Evolutionary conservation across 2,329 filamentous ascomycete genomes (phyloP).

Genomic region (Penicillium sp.): DNA sequence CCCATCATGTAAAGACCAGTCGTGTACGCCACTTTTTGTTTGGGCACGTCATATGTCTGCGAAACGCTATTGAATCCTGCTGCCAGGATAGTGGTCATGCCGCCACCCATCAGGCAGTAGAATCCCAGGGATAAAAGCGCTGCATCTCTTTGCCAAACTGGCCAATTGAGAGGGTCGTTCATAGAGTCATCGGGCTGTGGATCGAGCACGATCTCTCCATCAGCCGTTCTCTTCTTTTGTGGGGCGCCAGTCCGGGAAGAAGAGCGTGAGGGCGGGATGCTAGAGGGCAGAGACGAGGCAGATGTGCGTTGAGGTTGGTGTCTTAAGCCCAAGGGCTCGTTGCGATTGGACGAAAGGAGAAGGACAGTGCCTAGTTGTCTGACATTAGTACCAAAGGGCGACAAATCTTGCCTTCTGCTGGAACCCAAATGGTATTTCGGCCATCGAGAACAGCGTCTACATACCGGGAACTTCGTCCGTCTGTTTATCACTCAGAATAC

Average conservation of each 20-base stretch:
- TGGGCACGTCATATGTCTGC: constrained; percentile 65
- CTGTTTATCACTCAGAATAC: constrained; percentile 78
- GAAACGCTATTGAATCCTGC: constrained; percentile 88
- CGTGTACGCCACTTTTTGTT: constrained; percentile 78
- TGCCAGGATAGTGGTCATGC: constrained; percentile 87
- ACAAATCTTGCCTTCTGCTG: not conserved
- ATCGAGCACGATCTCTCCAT: constrained; percentile 84
- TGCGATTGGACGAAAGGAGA: constrained; percentile 63
- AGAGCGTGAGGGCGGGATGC: constrained; percentile 45
- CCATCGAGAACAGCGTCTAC: constrained; percentile 23
- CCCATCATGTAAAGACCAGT: constrained; percentile 96
- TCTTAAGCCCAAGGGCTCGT: constrained; percentile 65
- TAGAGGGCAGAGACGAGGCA: constrained; percentile 57
- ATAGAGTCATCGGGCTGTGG: constrained; percentile 88
- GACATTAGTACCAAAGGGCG: not conserved
- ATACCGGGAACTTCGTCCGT: constrained; percentile 88
- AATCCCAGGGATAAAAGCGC: constrained; percentile 83
- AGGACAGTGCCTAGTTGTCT: constrained; percentile 60
- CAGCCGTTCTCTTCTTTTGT: constrained; percentile 73
- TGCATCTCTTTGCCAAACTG: constrained; percentile 75
- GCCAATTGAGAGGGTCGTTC: constrained; percentile 95
- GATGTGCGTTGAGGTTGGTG: constrained; percentile 66
- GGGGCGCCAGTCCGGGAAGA: constrained; percentile 39
- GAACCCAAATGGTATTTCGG: not conserved
- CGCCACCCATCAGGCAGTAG: constrained; percentile 91